These are phyloP conservation scores for Rheum nobile DNA, from an alignment of 148 eudicot species.

Conservation along the genomic window DNA sequence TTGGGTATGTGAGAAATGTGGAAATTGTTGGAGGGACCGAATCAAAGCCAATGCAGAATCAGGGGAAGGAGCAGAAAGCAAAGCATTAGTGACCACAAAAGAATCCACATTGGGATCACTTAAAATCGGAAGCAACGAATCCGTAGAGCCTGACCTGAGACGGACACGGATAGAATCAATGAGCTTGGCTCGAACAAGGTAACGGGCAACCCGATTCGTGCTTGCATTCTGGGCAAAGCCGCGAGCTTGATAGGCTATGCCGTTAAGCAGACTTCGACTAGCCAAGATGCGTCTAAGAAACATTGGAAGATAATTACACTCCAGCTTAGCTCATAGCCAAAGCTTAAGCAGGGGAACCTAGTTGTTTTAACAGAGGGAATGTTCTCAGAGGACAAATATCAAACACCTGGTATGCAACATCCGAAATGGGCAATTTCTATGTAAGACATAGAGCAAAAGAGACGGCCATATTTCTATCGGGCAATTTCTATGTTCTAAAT, in stretches of 20 bases:
- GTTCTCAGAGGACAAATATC: constrained; percentile 23
- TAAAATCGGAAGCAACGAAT: constrained; percentile 38
- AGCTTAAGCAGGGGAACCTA: neutral
- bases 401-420: constrained; percentile 34
- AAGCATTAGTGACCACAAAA: constrained; percentile 68
- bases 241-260: constrained; percentile 24
- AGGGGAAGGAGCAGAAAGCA: constrained; percentile 79
- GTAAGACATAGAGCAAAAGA: neutral
- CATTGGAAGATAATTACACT: constrained; percentile 16
- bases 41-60: constrained; percentile 62
- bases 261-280: constrained; percentile 11
- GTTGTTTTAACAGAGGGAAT: neutral
- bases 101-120: constrained; percentile 57
- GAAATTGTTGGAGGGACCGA: constrained; percentile 43
- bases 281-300: constrained; percentile 12
- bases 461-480: neutral
- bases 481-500: neutral
- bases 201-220: constrained; percentile 40
- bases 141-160: constrained; percentile 38
- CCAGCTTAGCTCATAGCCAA: neutral
- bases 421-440: neutral
- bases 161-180: constrained; percentile 59
- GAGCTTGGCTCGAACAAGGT: constrained; percentile 71
- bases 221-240: constrained; percentile 24
- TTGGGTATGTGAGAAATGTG: constrained; percentile 58